Evolutionary conservation across 768 basidiomycete species (phyloP).

Genomic region (Suillus cothurnatus): DNA sequence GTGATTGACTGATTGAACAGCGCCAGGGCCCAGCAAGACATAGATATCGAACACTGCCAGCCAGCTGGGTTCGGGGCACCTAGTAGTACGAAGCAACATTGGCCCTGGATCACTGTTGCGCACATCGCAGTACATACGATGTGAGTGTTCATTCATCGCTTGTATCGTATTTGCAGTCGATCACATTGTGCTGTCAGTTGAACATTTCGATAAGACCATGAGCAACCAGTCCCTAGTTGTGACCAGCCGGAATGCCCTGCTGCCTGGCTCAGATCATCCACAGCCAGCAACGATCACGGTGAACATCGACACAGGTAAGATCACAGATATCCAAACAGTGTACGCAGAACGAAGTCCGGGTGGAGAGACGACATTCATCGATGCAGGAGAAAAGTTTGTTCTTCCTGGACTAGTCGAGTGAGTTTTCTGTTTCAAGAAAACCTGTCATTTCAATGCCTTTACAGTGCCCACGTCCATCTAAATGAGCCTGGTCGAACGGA

Average conservation of each 20-base stretch:
- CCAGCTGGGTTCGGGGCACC: not conserved
- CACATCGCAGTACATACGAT: not conserved
- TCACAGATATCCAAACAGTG: constrained; percentile 48
- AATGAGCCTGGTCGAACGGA: constrained; percentile 92
- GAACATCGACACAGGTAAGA: constrained; percentile 60
- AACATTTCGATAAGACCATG: not conserved
- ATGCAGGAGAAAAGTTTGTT: constrained; percentile 59
- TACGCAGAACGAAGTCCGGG: constrained; percentile 21
- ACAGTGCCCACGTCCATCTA: constrained; percentile 87
- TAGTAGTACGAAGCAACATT: not conserved
- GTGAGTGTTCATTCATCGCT: not conserved
- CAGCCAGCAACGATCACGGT: constrained; percentile 69
- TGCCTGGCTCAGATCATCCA: constrained; percentile 51
- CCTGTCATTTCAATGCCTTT: not conserved
- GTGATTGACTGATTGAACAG: not conserved
- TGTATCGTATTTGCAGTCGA: not conserved
- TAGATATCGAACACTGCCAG: not conserved
- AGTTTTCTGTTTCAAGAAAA: constrained; percentile 6
- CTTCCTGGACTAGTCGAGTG: constrained; percentile 86
- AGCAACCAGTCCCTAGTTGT: constrained; percentile 38
- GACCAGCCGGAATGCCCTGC: constrained; percentile 55
- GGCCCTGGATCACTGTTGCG: not conserved
- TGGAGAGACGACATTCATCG: constrained; percentile 34
- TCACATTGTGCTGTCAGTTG: not conserved
- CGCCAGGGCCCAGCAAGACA: not conserved